phyloP scores from a whole-genome alignment of 805 yeast genomes.

The Yamadazyma takamatsuzukensis region DNA sequence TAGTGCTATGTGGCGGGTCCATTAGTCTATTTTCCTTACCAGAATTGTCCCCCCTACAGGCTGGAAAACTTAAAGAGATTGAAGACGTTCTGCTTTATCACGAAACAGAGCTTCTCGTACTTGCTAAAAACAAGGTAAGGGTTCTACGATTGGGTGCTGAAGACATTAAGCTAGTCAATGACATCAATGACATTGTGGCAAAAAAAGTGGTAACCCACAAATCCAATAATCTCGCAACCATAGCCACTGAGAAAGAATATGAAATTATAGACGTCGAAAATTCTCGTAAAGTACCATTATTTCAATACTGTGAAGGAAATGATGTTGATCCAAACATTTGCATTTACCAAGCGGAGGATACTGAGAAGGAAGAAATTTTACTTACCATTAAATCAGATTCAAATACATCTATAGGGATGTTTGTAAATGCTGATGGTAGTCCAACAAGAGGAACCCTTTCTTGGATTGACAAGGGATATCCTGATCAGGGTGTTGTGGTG shows the following conservation, averaged over 20 bases:
- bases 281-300: constrained; percentile 28
- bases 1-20: constrained; percentile 21
- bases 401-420: constrained; percentile 36
- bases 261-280: constrained; percentile 35
- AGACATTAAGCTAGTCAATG: constrained; percentile 28
- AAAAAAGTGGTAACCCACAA: constrained; percentile 23
- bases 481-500: constrained; percentile 27
- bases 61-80: constrained; percentile 35
- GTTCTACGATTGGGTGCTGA: constrained; percentile 26
- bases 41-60: constrained; percentile 33
- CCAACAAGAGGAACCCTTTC: constrained; percentile 40
- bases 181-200: constrained; percentile 29
- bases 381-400: constrained; percentile 32
- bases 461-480: constrained; percentile 35
- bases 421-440: constrained; percentile 35
- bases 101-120: constrained; percentile 16
- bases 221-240: constrained; percentile 25
- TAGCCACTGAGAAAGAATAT: constrained; percentile 31
- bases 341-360: constrained; percentile 18
- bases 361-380: constrained; percentile 22
- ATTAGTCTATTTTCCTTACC: constrained; percentile 30
- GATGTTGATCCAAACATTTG: constrained; percentile 20
- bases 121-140: constrained; percentile 26
- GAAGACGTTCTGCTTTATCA: constrained; percentile 26
- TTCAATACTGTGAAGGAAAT: constrained; percentile 8